Conservation (phyloP, 306 rosid species). For the Begonia masoniana region DNA sequence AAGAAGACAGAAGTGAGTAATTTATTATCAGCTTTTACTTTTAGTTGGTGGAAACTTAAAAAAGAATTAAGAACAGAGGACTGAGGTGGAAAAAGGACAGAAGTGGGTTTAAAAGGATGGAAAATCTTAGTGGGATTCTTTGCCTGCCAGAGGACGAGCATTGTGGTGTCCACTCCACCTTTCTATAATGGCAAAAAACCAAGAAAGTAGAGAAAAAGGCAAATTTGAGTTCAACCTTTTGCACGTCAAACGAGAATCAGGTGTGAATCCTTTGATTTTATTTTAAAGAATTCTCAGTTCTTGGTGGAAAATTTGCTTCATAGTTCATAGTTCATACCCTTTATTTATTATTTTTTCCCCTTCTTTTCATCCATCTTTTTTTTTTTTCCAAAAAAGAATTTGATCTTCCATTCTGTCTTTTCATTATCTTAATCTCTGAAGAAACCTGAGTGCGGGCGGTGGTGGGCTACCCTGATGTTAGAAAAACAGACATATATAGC, state of each 20-base stretch:
- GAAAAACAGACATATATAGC: too few relatives aligned
- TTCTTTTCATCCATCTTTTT: too few relatives aligned
- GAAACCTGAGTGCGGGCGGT: conserved; percentile 29
- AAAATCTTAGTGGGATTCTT: conserved; percentile 65
- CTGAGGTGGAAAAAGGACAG: conserved; percentile 23
- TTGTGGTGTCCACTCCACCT: conserved; percentile 52
- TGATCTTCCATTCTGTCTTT: too few relatives aligned
- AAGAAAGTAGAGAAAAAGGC: conserved; percentile 21
- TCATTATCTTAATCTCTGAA: conserved; percentile 6
- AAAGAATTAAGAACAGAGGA: too few relatives aligned
- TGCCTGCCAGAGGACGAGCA: conserved; percentile 47
- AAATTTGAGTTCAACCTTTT: conserved; percentile 22
- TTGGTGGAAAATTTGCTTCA: conserved; percentile 16
- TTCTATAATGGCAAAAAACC: conserved; percentile 35
- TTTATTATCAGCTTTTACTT: conserved; percentile 32
- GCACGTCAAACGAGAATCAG: conserved; percentile 43
- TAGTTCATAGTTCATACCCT: too few relatives aligned
- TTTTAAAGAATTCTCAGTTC: conserved; percentile 9
- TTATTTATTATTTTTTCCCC: too few relatives aligned
- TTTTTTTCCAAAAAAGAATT: too few relatives aligned
- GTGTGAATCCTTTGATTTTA: conserved; percentile 32
- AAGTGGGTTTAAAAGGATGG: conserved; percentile 13
- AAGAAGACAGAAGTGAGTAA: conserved; percentile 5
- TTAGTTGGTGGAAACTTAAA: neutral
- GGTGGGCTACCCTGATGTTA: conserved; percentile 23